These are phyloP conservation scores for Diatrype stigma DNA, from an alignment of 2,329 filamentous ascomycete genomes.

Conservation along the genomic window DNA sequence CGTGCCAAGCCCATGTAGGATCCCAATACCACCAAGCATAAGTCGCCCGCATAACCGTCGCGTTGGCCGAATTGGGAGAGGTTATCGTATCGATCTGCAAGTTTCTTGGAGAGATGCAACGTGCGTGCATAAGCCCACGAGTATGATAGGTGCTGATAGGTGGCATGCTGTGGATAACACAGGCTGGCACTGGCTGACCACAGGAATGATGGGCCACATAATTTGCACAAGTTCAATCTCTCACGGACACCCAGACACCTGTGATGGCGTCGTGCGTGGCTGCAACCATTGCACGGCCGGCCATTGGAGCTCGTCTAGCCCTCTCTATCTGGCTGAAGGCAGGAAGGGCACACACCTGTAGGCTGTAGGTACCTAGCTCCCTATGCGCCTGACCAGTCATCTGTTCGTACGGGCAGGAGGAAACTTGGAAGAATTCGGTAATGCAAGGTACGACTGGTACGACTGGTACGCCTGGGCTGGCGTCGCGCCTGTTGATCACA, in stretches of 20 bases:
- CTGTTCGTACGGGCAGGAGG: constrained; percentile 8
- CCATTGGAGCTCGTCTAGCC: constrained; percentile 22
- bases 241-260: constrained; percentile 14
- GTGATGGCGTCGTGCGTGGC: constrained; percentile 19
- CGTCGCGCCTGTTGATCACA: constrained; percentile 15
- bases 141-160: constrained; percentile 28
- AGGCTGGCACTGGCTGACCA: constrained; percentile 18
- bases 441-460: constrained; percentile 22
- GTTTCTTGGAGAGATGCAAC: constrained; percentile 13
- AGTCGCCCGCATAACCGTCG: constrained; percentile 3
- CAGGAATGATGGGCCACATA: constrained; percentile 23
- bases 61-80: constrained; percentile 3
- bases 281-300: constrained; percentile 30
- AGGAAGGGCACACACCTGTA: constrained; percentile 11
- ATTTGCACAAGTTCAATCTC: constrained; percentile 25
- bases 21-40: not conserved
- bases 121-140: constrained; percentile 19
- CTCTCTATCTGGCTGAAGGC: constrained; percentile 1
- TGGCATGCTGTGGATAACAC: constrained; percentile 8
- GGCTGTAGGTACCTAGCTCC: too few species aligned
- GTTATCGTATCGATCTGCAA: constrained; percentile 2
- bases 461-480: constrained; percentile 19
- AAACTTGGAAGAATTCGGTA: constrained; percentile 6
- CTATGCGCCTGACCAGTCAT: constrained; percentile 19
- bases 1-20: not conserved